Evolutionary conservation across 768 basidiomycete species (phyloP).

Genomic region (Suillus subaureus): DNA sequence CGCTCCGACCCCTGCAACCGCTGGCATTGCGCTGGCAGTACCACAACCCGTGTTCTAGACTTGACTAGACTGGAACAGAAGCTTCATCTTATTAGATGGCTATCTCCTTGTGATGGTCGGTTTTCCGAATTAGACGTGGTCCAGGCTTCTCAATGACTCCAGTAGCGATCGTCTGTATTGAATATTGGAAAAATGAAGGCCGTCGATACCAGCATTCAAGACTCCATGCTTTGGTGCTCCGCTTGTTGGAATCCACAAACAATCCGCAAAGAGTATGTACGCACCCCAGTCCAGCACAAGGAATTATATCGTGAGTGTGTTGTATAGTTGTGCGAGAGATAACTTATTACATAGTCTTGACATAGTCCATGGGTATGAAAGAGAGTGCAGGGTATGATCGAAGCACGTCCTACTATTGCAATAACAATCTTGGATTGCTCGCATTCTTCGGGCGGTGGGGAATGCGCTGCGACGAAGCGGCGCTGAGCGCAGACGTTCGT

Average conservation of each 20-base stretch:
- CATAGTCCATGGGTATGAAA: slow-evolving; percentile 4
- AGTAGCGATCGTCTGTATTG: background rate
- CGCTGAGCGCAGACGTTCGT: slow-evolving; percentile 33
- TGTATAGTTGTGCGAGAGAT: background rate
- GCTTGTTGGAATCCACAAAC: background rate
- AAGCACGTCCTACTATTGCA: slow-evolving; percentile 7
- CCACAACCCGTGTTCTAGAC: background rate
- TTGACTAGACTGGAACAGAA: background rate
- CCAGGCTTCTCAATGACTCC: background rate
- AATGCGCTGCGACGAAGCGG: slow-evolving; percentile 36
- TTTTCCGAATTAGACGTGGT: background rate
- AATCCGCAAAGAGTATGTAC: background rate
- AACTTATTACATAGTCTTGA: background rate
- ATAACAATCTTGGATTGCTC: slow-evolving; percentile 16
- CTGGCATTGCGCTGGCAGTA: background rate
- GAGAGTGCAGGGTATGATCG: background rate
- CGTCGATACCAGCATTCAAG: background rate
- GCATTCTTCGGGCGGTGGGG: slow-evolving; percentile 30
- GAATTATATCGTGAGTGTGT: slow-evolving; percentile 5
- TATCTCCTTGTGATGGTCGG: background rate
- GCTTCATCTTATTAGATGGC: background rate
- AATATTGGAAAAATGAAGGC: background rate
- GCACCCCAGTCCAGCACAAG: background rate
- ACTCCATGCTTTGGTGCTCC: background rate
- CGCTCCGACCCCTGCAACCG: background rate